Evolutionary conservation across 768 basidiomycete species (phyloP).

Genomic region (Russula griseocarnosa): DNA sequence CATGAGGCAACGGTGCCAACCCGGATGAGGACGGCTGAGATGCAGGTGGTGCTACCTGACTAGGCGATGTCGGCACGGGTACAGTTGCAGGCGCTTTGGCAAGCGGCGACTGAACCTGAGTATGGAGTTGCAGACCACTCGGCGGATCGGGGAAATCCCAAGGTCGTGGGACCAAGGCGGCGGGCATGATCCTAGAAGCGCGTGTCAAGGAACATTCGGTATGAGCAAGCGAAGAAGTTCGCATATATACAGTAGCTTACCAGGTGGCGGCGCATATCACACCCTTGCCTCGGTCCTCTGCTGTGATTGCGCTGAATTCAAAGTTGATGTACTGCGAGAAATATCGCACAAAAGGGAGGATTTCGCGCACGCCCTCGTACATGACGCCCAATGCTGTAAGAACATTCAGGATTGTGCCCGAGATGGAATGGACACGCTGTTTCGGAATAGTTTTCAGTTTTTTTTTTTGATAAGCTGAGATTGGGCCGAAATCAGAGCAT

Average conservation of each 20-base stretch:
- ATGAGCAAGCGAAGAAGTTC: background rate
- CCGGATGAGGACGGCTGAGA: constrained; percentile 2
- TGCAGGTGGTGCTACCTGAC: background rate
- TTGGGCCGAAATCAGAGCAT: background rate
- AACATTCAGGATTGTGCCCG: constrained; percentile 64
- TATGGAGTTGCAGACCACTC: constrained; percentile 4
- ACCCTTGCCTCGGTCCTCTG: constrained; percentile 63
- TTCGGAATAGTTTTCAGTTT: background rate
- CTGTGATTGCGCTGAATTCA: constrained; percentile 63
- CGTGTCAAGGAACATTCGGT: background rate
- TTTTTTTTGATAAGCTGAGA: background rate
- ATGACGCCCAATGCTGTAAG: constrained; percentile 67
- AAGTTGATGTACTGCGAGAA: constrained; percentile 74
- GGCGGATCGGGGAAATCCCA: constrained; percentile 65
- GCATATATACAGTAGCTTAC: constrained; percentile 37
- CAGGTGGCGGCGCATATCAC: constrained; percentile 91
- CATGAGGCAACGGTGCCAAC: constrained; percentile 9
- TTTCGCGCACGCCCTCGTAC: constrained; percentile 72
- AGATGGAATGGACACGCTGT: constrained; percentile 57
- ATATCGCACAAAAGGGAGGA: constrained; percentile 81
- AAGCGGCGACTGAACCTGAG: constrained; percentile 2
- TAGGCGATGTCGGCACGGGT: background rate
- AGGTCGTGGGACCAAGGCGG: constrained; percentile 70
- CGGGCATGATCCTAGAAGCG: constrained; percentile 63
- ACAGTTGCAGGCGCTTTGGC: background rate